phyloP scores from a whole-genome alignment of 345 rosid species.

The Brassica cretica region DNA sequence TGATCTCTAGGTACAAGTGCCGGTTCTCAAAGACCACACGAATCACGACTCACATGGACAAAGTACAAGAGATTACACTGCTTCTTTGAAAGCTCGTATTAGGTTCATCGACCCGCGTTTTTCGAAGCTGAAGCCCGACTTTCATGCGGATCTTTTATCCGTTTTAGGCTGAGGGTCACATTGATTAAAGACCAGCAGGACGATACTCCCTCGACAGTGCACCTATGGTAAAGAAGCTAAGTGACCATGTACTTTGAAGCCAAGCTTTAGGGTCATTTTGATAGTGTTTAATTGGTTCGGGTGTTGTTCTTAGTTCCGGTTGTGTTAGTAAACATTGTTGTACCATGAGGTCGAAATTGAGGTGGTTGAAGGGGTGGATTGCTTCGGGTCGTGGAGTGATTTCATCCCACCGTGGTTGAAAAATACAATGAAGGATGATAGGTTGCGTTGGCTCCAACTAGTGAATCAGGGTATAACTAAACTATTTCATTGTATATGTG shows the following conservation, averaged over 20 bases:
- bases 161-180: not conserved
- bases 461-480: not conserved
- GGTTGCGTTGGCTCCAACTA: not conserved
- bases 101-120: not conserved
- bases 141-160: not conserved
- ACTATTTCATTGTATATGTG: not conserved
- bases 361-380: not conserved
- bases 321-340: not conserved
- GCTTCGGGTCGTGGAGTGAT: not conserved
- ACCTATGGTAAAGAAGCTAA: not conserved
- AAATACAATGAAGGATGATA: not conserved
- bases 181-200: not conserved
- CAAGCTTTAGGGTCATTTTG: not conserved
- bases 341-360: not conserved
- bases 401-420: not conserved
- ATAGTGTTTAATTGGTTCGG: not conserved
- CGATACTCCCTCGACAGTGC: not conserved
- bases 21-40: too few relatives aligned
- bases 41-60: too few relatives aligned
- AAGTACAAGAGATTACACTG: too few relatives aligned
- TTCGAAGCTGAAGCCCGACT: not conserved
- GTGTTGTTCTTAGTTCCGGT: not conserved
- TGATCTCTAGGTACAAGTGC: too few relatives aligned
- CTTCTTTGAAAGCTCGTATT: not conserved
- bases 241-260: not conserved